A percentile compares a stretch with the other conserved stretches of the same genome.
These are phyloP conservation scores for Aspergillus cristatus DNA, from an alignment of 495 filamentous ascomycete species.

Conservation along the genomic window DNA sequence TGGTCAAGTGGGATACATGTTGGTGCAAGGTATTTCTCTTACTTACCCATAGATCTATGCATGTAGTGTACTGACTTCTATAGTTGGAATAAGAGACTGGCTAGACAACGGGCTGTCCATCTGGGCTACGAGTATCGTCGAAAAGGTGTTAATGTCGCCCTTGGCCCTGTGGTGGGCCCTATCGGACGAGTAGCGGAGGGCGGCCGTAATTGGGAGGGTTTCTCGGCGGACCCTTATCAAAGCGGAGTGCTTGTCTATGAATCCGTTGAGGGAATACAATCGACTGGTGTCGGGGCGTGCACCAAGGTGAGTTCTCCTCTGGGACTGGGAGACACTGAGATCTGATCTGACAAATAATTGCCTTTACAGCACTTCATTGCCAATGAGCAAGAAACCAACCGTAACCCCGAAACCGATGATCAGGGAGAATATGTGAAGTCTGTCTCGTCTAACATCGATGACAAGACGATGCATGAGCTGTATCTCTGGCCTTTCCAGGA, in stretches of 20 bases:
- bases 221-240: conserved; percentile 62
- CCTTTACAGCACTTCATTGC: conserved; percentile 62
- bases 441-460: conserved; percentile 54
- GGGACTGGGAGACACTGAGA: background rate
- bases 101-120: conserved; percentile 34
- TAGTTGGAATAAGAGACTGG: conserved; percentile 47
- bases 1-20: conserved; percentile 48
- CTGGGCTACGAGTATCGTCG: conserved; percentile 51
- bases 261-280: conserved; percentile 59
- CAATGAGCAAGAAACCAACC: conserved; percentile 81
- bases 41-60: background rate
- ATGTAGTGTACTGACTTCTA: conserved; percentile 18
- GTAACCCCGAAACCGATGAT: conserved; percentile 21
- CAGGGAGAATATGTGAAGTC: conserved; percentile 34
- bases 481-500: conserved; percentile 60
- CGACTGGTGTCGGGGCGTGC: conserved; percentile 60
- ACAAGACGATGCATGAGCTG: conserved; percentile 61
- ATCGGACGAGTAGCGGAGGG: conserved; percentile 68
- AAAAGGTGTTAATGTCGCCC: conserved; percentile 45
- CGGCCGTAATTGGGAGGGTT: conserved; percentile 83
- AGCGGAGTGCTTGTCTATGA: conserved; percentile 49
- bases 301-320: conserved; percentile 42
- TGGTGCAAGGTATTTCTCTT: conserved; percentile 27
- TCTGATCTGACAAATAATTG: conserved; percentile 47
- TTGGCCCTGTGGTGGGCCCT: conserved; percentile 61